These are phyloP conservation scores for Solanum medicagineum DNA, from an alignment of 257 asterid species.

Conservation along the genomic window DNA sequence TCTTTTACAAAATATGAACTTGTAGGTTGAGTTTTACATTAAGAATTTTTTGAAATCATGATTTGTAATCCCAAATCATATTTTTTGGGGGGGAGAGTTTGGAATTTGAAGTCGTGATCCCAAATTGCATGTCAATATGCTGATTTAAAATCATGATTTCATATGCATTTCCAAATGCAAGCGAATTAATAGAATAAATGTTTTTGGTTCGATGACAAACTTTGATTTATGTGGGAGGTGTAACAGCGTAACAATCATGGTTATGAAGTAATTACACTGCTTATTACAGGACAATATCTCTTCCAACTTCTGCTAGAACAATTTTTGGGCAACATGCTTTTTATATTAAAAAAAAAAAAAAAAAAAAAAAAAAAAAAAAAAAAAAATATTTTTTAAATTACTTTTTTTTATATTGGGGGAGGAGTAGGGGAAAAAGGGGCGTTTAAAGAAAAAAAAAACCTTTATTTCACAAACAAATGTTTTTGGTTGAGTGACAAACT, in stretches of 20 bases:
- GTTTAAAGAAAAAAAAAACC: slow-evolving; percentile 71
- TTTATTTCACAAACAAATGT: slow-evolving; percentile 45
- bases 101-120: too few relatives aligned
- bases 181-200: neutral
- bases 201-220: neutral
- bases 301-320: neutral
- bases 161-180: neutral
- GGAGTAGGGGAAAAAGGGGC: slow-evolving; percentile 71
- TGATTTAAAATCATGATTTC: too few relatives aligned
- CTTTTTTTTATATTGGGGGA: slow-evolving; percentile 89
- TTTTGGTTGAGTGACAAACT: neutral
- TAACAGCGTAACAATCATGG: neutral
- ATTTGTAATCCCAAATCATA: too few relatives aligned
- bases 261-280: neutral
- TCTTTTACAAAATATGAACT: too few relatives aligned
- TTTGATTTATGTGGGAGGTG: neutral
- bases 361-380: too few relatives aligned
- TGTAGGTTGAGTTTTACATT: too few relatives aligned
- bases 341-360: too few relatives aligned
- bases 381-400: neutral
- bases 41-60: too few relatives aligned
- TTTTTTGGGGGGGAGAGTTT: too few relatives aligned
- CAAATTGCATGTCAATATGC: too few relatives aligned
- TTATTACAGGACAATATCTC: neutral
- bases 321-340: neutral